Percentiles rank a stretch among this genome's conserved stretches.
Conservation (phyloP, 176 grass and related monocot species). For the Oryza meyeriana region DNA sequence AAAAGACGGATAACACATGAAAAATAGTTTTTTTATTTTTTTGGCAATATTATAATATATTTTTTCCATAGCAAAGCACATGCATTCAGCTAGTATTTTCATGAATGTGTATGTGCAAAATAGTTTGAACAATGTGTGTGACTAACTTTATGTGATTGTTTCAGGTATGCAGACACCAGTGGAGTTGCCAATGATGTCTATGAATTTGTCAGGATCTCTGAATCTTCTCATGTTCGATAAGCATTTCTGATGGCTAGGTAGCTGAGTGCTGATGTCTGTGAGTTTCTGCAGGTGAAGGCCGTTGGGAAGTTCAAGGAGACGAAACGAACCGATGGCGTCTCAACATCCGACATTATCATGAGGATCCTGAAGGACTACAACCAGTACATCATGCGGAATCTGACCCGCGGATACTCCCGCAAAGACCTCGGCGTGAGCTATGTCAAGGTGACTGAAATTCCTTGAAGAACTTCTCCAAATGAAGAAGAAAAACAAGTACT, state of each 20-base stretch:
- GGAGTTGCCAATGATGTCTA: slow-evolving; percentile 88
- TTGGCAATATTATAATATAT: too few relatives aligned
- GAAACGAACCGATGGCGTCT: slow-evolving; percentile 80
- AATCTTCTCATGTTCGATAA: background rate
- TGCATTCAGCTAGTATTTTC: too few relatives aligned
- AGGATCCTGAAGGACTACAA: slow-evolving; percentile 96
- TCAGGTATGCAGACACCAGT: slow-evolving; percentile 86
- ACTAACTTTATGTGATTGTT: slow-evolving; percentile 5
- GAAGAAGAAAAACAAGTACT: background rate
- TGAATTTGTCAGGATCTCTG: slow-evolving; percentile 56
- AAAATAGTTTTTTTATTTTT: too few relatives aligned
- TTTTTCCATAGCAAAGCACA: too few relatives aligned
- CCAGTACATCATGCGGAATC: slow-evolving; percentile 84
- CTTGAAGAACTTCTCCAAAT: background rate
- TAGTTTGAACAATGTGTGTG: background rate
- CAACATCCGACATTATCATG: slow-evolving; percentile 91
- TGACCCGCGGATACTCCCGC: slow-evolving; percentile 64
- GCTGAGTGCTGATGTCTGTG: background rate
- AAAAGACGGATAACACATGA: too few relatives aligned
- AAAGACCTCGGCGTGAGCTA: slow-evolving; percentile 92
- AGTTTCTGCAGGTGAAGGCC: slow-evolving; percentile 61
- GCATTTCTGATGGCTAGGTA: background rate
- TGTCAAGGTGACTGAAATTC: slow-evolving; percentile 56
- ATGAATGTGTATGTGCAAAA: background rate
- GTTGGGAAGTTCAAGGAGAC: slow-evolving; percentile 89